These are phyloP conservation scores for Neonectria punicea DNA, from an alignment of 2,329 filamentous ascomycete species.

Conservation along the genomic window DNA sequence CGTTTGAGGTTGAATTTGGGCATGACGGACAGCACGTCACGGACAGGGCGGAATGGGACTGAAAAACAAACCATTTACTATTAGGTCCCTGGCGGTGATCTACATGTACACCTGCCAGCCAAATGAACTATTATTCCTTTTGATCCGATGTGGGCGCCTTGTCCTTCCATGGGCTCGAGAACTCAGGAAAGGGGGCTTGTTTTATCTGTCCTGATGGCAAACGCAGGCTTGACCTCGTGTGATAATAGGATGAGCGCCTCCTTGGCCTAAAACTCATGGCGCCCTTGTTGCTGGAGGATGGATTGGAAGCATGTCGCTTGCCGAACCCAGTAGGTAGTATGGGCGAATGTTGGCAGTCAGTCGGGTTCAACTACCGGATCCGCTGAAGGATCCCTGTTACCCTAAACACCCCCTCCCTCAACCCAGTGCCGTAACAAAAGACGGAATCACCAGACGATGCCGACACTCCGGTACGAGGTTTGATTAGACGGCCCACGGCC, in stretches of 20 bases:
- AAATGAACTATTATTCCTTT: constrained; percentile 1
- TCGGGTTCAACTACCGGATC: constrained; percentile 9
- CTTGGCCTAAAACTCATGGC: not conserved
- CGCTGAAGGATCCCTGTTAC: constrained; percentile 2
- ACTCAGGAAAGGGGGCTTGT: not conserved
- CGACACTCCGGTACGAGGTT: not conserved
- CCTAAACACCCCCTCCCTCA: constrained; percentile 9
- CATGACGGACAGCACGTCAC: not conserved
- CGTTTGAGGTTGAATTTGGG: constrained; percentile 7
- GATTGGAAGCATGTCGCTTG: not conserved
- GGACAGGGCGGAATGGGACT: not conserved
- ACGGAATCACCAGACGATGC: not conserved
- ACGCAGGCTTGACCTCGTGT: not conserved
- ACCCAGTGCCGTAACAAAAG: not conserved
- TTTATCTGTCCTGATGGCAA: not conserved
- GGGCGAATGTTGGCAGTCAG: not conserved
- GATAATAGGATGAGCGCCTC: not conserved
- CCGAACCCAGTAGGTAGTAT: constrained; percentile 1
- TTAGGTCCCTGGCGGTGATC: not conserved
- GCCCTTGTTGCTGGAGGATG: not conserved
- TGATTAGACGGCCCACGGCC: constrained; percentile 5
- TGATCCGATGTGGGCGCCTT: not conserved
- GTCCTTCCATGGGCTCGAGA: not conserved
- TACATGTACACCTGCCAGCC: not conserved
- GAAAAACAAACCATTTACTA: not conserved